Conservation (phyloP, 139 green algal species). For the Ulvella scutata region DNA sequence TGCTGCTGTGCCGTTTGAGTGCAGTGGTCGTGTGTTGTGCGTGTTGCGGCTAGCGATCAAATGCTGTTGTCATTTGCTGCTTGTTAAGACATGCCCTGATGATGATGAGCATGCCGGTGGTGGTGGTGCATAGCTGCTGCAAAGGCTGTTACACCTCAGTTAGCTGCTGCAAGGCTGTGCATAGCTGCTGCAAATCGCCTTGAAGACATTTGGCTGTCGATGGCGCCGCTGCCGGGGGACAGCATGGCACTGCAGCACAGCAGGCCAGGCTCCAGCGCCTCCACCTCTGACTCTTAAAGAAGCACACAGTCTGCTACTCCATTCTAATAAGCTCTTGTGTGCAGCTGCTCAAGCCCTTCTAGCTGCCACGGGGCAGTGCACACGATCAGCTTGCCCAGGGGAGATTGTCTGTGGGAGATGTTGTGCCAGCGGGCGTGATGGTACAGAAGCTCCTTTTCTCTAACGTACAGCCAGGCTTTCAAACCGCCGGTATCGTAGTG, state of each 20-base stretch:
- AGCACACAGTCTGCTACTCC: slow-evolving; percentile 52
- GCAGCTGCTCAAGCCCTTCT: slow-evolving; percentile 13
- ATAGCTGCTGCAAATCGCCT: slow-evolving; percentile 20
- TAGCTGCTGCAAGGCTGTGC: slow-evolving; percentile 12
- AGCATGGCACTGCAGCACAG: slow-evolving; percentile 36
- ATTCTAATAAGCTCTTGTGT: slow-evolving; percentile 18
- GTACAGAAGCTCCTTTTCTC: slow-evolving; percentile 49
- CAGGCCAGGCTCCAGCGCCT: slow-evolving; percentile 47
- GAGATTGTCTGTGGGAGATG: slow-evolving; percentile 35
- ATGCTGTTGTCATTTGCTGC: no score
- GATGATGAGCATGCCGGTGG: slow-evolving; percentile 8
- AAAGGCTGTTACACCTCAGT: no score
- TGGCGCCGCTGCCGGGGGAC: slow-evolving; percentile 64
- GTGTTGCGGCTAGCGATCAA: no score
- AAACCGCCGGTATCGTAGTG: slow-evolving; percentile 67
- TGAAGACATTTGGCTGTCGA: slow-evolving; percentile 59
- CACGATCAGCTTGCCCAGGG: slow-evolving; percentile 68
- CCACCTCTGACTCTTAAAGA: slow-evolving; percentile 25
- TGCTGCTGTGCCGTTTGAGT: no score
- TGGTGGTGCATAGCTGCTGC: no score
- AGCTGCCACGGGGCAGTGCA: slow-evolving; percentile 11
- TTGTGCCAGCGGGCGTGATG: slow-evolving; percentile 28
- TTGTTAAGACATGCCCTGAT: no score
- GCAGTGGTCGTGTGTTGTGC: no score
- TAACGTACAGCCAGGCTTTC: slow-evolving; percentile 61